Conservation (phyloP, 2,329 filamentous ascomycete species). For the Ophiostoma quercus region DNA sequence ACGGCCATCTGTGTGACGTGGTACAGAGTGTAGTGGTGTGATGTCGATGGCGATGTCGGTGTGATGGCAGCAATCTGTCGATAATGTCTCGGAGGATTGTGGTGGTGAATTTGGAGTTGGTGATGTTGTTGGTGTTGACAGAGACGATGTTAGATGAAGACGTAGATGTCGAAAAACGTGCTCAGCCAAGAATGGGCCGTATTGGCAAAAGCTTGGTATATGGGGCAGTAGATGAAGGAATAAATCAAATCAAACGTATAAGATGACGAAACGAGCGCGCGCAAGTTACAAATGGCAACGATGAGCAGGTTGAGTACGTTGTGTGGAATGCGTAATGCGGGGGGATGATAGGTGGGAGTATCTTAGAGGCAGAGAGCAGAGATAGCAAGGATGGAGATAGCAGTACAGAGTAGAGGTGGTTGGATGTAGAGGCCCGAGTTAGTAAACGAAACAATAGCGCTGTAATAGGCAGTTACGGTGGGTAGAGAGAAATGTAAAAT, state of each 20-base stretch:
- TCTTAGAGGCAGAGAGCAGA: not conserved
- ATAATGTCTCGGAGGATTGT: not conserved
- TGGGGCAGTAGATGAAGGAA: not conserved
- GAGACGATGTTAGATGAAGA: not conserved
- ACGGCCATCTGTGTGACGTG: not conserved
- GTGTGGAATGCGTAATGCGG: not conserved
- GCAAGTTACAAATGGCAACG: constrained; percentile 14
- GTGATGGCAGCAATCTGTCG: not conserved
- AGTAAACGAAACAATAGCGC: not conserved
- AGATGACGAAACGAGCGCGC: constrained; percentile 22
- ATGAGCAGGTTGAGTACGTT: constrained; percentile 1
- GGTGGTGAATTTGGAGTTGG: not conserved
- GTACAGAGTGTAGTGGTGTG: not conserved
- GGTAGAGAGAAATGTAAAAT: not conserved
- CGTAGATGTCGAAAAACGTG: not conserved
- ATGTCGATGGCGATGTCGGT: not conserved
- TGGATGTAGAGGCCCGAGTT: not conserved
- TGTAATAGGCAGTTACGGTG: not conserved
- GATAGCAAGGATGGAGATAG: not conserved
- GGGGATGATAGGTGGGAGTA: not conserved
- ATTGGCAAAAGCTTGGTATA: constrained; percentile 12
- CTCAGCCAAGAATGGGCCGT: not conserved
- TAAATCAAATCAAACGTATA: too few relatives aligned
- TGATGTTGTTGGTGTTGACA: not conserved
- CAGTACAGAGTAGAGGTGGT: too few relatives aligned